Percentiles rank a stretch among this genome's conserved stretches.
These are phyloP conservation scores for Talaromyces islandicus DNA, from an alignment of 2,329 filamentous ascomycete species.

Conservation along the genomic window DNA sequence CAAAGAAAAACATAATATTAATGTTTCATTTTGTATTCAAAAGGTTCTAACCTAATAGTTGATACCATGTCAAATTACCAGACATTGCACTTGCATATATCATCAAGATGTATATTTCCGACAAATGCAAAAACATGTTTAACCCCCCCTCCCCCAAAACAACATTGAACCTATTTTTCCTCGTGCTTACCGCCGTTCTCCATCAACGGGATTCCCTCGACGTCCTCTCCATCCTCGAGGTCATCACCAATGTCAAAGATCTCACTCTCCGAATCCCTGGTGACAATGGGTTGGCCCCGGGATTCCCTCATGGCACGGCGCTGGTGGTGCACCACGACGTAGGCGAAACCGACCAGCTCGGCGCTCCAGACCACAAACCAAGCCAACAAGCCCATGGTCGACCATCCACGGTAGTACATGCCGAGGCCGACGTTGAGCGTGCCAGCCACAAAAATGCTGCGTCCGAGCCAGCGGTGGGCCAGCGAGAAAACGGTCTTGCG, in stretches of 20 bases:
- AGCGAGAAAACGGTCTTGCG: slow-evolving; percentile 10
- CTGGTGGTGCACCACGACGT: slow-evolving; percentile 6
- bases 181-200: slow-evolving; percentile 4
- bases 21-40: too few species aligned
- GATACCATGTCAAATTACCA: too few species aligned
- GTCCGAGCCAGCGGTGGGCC: slow-evolving; percentile 11
- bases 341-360: slow-evolving; percentile 8
- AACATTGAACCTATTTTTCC: background rate
- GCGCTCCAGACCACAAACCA: slow-evolving; percentile 10
- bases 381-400: slow-evolving; percentile 2
- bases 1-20: background rate
- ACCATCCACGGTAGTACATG: slow-evolving; percentile 11
- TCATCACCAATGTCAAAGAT: slow-evolving; percentile 10
- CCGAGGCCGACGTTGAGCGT: slow-evolving; percentile 12
- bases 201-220: slow-evolving; percentile 12
- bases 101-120: background rate
- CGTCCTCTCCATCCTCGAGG: slow-evolving; percentile 7
- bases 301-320: slow-evolving; percentile 5
- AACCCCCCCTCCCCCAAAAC: too few species aligned
- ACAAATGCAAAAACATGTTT: background rate
- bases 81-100: background rate
- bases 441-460: slow-evolving; percentile 8
- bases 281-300: slow-evolving; percentile 1
- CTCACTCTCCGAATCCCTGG: slow-evolving; percentile 5
- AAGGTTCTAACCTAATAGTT: too few species aligned